Percentiles rank a stretch among this genome's conserved stretches.
Evolutionary conservation across 2,329 filamentous ascomycete genomes (phyloP).

Genomic region (Fusarium heterosporum): DNA sequence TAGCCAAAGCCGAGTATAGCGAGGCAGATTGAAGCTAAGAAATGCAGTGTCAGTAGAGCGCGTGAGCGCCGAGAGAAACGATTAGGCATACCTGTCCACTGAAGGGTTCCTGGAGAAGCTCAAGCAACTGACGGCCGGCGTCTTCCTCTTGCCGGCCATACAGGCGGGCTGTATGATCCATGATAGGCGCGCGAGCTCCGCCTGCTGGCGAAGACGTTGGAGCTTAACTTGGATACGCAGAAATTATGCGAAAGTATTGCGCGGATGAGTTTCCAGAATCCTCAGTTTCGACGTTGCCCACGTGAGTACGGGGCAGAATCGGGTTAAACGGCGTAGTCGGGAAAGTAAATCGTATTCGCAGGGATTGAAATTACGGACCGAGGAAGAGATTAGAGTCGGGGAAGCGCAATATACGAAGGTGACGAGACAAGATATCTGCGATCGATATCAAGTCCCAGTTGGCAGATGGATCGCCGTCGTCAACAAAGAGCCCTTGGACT

Average conservation of each 20-base stretch:
- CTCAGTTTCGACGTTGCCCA: neutral
- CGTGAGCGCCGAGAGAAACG: neutral
- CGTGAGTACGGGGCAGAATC: slow-evolving; percentile 6
- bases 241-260: neutral
- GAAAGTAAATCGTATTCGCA: slow-evolving; percentile 36
- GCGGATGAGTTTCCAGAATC: neutral
- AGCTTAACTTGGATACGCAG: slow-evolving; percentile 18
- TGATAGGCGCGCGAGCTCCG: slow-evolving; percentile 42
- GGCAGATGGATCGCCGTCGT: slow-evolving; percentile 3
- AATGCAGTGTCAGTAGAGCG: slow-evolving; percentile 15
- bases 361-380: slow-evolving; percentile 11
- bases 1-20: slow-evolving; percentile 81
- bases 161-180: slow-evolving; percentile 38
- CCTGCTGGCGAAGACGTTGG: slow-evolving; percentile 42
- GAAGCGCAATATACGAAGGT: slow-evolving; percentile 11
- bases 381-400: slow-evolving; percentile 17
- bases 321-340: slow-evolving; percentile 6
- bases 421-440: neutral
- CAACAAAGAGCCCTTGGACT: slow-evolving; percentile 23
- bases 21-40: slow-evolving; percentile 57
- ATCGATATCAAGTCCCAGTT: slow-evolving; percentile 21
- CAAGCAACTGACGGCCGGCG: slow-evolving; percentile 58
- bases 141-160: slow-evolving; percentile 43
- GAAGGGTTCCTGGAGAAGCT: slow-evolving; percentile 65
- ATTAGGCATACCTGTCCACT: slow-evolving; percentile 55